Base-by-base conservation (phyloP, 2,329 filamentous ascomycete genomes). In the Ophiostoma montium region DNA sequence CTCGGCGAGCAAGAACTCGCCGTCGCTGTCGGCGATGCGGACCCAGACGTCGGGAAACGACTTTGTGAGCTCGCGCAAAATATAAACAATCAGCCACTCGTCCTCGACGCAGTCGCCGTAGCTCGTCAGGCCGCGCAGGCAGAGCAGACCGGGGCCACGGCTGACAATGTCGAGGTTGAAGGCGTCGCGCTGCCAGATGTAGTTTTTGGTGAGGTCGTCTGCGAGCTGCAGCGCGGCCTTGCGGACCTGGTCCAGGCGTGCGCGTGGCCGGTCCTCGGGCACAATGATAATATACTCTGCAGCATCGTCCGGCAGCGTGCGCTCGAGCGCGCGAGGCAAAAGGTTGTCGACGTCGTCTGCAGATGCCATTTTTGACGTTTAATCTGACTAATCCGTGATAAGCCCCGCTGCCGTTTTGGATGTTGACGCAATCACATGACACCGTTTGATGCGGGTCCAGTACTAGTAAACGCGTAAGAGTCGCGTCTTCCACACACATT, bases 101-200 rank as follows among this genome's bases (percentile, higher is more conserved):
- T 98, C 92, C 60, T 95, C 90, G 4, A 96, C 81, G 0, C 88
- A 92, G 64, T 98, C 94, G 9, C 90, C 89, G 59, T 88, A 96
- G 61, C 90, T 85, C 1, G 87, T 92, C 47, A 72, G 70, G 18
- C 90, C 90, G 54, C 78, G 75, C 6, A 98, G 73, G 54, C 81
- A 80, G n/a, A 70, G 60, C 9, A 78, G 60, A 1, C 71, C 78
- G 58, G n/a, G n/a, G n/a, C 70, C 64, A 19, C 70, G 67, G 48
- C 65, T 82, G 65, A 70, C 82, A 58, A 70, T 70, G 16, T 83
- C 76, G 6, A 95, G 67, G n/a, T 71, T 74, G 54, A 98, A 89
- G 0, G 71, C 67, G 48, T 95, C 88, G 12, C 88, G 78, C 62
- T 98, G 92, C 92, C 92, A 98, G 54, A 98, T 94, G 58, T 95